Base-by-base conservation (phyloP, 2,329 filamentous ascomycete species). In the Epichloe aotearoae region DNA sequence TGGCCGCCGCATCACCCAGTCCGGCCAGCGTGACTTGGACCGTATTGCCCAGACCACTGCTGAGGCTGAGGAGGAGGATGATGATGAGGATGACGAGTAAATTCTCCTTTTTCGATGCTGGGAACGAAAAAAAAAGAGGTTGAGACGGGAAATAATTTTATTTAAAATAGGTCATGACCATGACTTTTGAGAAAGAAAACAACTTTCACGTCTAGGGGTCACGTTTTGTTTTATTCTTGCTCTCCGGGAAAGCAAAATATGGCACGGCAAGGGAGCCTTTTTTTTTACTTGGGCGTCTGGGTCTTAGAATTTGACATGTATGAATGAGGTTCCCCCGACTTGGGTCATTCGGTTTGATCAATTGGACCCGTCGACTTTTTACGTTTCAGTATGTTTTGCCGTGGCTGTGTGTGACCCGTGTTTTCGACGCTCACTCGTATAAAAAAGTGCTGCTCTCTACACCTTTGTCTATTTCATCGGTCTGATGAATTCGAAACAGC, bases 11-110 rank as follows among this genome's bases (percentile, higher is more conserved):
- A 97, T 98, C 77, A 97, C 93, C 66, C 89, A 97, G 81, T 83
- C 83, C 68, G 93, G 93, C 70, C 90, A 96, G 83, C 88, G 93
- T 80, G 93, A 98, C 86, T 82, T 98, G 81, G 93, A 97, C 80
- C 91, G 82, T 76, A 90, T 91, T 65, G 86, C 86, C 68, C 84
- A 86, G 77, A 89, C 85, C 67, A 86, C 81, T 52, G 77, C 81
- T 62, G 82, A 86, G 76, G 81, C 79, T 56, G 82, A 85, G 55
- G 81, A 85, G 68, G 81, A 82, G 63, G 76, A 79, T 4, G 26
- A 30, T 53, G 77, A 81, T 53, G 77, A 81, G 64, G 77, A 80
- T 65, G 79, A 83, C 59, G 80, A 84, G 73, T 82, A 82, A 75
- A 75, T 26, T 17, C 10, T 26, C 19, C 4, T 5, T 15, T 30